Percentiles rank a stretch among this genome's conserved stretches.
These are phyloP conservation scores for Bipolaris victoriae DNA, from an alignment of 2,329 filamentous ascomycete species.

Conservation along the genomic window DNA sequence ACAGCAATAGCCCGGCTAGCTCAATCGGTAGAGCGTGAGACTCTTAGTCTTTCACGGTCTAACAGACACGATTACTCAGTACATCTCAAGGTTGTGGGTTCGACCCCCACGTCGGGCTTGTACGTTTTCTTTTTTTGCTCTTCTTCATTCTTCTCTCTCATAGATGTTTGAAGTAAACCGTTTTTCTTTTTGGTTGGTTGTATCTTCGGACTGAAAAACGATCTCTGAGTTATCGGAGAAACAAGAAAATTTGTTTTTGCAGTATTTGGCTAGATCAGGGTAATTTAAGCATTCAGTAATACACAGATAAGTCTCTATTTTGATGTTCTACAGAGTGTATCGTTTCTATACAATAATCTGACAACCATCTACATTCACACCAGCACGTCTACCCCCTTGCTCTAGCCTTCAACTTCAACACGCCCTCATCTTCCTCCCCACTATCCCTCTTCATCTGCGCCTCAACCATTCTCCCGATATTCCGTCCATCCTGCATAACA, in stretches of 20 bases:
- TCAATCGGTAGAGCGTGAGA: slow-evolving; percentile 53
- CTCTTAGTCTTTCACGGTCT: slow-evolving; percentile 38
- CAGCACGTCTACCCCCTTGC: background rate
- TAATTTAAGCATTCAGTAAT: too few species aligned
- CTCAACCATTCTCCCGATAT: slow-evolving; percentile 41
- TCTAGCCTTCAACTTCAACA: slow-evolving; percentile 31
- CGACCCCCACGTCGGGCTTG: slow-evolving; percentile 2
- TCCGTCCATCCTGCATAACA: slow-evolving; percentile 50
- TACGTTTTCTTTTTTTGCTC: background rate
- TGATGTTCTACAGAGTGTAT: background rate
- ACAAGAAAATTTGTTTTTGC: too few species aligned
- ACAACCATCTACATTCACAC: background rate
- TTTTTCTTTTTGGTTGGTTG: too few species aligned
- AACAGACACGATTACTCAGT: slow-evolving; percentile 3
- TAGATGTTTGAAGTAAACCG: too few species aligned
- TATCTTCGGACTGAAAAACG: too few species aligned
- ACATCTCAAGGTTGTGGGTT: slow-evolving; percentile 2
- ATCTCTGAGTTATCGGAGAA: too few species aligned
- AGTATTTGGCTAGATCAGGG: too few species aligned
- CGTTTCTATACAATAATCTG: too few species aligned
- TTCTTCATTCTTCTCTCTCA: too few species aligned
- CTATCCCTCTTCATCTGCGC: slow-evolving; percentile 36
- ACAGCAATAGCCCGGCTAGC: slow-evolving; percentile 10
- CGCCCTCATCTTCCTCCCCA: slow-evolving; percentile 33
- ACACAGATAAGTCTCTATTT: background rate